Percentiles rank a stretch among this genome's conserved stretches.
These are phyloP conservation scores for Emergomyces pasteurianus DNA, from an alignment of 2,329 filamentous ascomycete species.

Conservation along the genomic window DNA sequence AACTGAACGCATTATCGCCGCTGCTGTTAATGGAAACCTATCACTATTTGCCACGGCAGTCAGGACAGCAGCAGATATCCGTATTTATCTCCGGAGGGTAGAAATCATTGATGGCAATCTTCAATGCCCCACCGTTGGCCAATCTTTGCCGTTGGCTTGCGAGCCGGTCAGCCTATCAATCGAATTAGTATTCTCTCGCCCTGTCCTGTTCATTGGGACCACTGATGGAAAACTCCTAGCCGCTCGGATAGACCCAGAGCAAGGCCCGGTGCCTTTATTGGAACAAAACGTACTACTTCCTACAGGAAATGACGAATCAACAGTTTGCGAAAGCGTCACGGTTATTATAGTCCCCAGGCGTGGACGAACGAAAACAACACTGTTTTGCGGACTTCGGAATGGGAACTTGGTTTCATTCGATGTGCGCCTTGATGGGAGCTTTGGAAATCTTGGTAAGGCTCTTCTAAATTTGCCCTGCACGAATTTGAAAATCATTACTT, in stretches of 20 bases:
- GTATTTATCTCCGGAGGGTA: conserved; percentile 20
- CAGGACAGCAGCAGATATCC: conserved; percentile 15
- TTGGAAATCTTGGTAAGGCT: conserved; percentile 18
- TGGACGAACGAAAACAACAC: conserved; percentile 11
- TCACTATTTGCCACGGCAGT: conserved; percentile 20
- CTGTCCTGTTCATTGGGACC: conserved; percentile 30
- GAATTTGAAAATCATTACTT: conserved; percentile 2
- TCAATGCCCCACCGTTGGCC: conserved; percentile 14
- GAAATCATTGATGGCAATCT: conserved; percentile 9
- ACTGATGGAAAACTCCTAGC: conserved; percentile 25
- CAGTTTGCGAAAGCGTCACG: conserved; percentile 25
- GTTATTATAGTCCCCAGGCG: conserved; percentile 14
- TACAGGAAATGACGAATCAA: conserved; percentile 19
- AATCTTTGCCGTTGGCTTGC: conserved; percentile 17
- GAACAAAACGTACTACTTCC: conserved; percentile 17
- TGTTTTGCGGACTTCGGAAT: conserved; percentile 37
- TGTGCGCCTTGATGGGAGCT: conserved; percentile 11
- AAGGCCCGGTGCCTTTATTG: conserved; percentile 14
- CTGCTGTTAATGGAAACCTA: conserved; percentile 19
- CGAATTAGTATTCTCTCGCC: conserved; percentile 16
- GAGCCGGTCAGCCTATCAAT: conserved; percentile 28
- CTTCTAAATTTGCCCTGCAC: not conserved
- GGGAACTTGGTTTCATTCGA: conserved; percentile 28
- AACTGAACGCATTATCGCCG: conserved; percentile 18
- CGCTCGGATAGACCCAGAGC: conserved; percentile 15